Evolutionary conservation across 2,329 filamentous ascomycete genomes (phyloP), one percentile per base, ranked within the genome.

Genomic region (Cladosporium oxysporum): DNA sequence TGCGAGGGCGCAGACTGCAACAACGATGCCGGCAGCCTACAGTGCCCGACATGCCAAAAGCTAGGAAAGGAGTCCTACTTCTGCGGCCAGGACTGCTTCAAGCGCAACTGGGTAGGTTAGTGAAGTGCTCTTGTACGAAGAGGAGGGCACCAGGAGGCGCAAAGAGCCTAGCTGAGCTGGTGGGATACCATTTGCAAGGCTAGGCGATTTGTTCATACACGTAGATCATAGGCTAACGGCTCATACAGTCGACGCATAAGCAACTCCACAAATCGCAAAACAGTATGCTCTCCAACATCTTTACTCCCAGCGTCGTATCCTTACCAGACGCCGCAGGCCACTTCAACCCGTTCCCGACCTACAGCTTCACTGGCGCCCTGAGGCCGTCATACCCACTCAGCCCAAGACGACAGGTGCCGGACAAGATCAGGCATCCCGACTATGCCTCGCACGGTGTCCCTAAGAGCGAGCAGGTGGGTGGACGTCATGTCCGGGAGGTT

Each of bases 41-140:
- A 98, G 79, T 99, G 95, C 79, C 95, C 95, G 64, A 98, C 92
- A 59, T 99, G 95, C 78, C 85, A 97, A 75, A 97, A 97, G 81
- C 83, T 93, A 53, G 91, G 90, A 52, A 90, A 93, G 76, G 92
- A 95, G 75, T 96, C 92, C 82, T 97, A 89, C 81, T 99, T 98
- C 82, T 99, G 95, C 83, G 93, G 93, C 31, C 95, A 99, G 79
- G 95, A 98, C 73, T 99, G 95, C 84, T 99, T 99, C 83, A 98
- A 97, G 85, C 90, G 89, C 79, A 99, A 93, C 83, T 99, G 95
- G 95, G 95, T 98, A 88, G 71, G 76, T 76, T 67, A 73, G 71
- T 75, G 67, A 47, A 63, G 47, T 53, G 63, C 55, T 53, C 63
- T 52, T 14, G 31, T 21, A 47, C 26, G 18, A 63, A 57, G 61